Conservation (phyloP, 352 stramenopile species). For the Globisporangium iwayamae region DNA sequence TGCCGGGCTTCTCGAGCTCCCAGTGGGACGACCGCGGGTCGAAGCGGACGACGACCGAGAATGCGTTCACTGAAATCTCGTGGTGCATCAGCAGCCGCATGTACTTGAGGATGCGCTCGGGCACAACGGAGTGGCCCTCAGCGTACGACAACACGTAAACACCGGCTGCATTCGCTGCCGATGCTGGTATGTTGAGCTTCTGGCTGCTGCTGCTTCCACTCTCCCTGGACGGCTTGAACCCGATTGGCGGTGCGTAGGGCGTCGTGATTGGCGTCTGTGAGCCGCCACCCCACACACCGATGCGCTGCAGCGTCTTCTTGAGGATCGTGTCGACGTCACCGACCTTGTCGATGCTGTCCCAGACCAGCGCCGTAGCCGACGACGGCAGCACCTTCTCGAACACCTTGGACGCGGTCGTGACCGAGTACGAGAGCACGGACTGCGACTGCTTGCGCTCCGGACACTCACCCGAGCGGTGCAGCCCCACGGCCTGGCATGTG, state of each 20-base stretch:
- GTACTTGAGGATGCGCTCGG: slow-evolving; percentile 80
- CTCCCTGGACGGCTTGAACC: slow-evolving; percentile 12
- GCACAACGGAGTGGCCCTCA: slow-evolving; percentile 66
- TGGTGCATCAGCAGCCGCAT: slow-evolving; percentile 86
- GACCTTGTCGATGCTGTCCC: slow-evolving; percentile 68
- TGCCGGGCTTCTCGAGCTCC: slow-evolving; percentile 73
- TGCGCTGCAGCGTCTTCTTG: slow-evolving; percentile 56
- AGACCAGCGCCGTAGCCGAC: slow-evolving; percentile 45
- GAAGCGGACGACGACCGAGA: slow-evolving; percentile 76
- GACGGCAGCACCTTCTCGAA: slow-evolving; percentile 53
- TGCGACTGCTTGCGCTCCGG: slow-evolving; percentile 28
- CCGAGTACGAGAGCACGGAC: slow-evolving; percentile 60
- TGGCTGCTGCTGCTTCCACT: slow-evolving; percentile 8
- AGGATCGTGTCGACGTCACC: slow-evolving; percentile 72
- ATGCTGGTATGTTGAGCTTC: slow-evolving; percentile 8
- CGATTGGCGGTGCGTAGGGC: slow-evolving; percentile 36
- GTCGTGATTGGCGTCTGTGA: slow-evolving; percentile 83
- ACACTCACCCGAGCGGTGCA: slow-evolving; percentile 61
- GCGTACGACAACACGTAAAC: slow-evolving; percentile 81
- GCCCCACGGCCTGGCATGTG: slow-evolving; percentile 45
- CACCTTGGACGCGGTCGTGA: slow-evolving; percentile 65
- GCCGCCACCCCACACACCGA: slow-evolving; percentile 77
- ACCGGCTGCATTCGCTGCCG: slow-evolving; percentile 27
- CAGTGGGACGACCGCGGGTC: slow-evolving; percentile 66
- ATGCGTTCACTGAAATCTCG: slow-evolving; percentile 80